phyloP scores from a whole-genome alignment of 352 stramenopile species.

The Pythium oligandrum region DNA sequence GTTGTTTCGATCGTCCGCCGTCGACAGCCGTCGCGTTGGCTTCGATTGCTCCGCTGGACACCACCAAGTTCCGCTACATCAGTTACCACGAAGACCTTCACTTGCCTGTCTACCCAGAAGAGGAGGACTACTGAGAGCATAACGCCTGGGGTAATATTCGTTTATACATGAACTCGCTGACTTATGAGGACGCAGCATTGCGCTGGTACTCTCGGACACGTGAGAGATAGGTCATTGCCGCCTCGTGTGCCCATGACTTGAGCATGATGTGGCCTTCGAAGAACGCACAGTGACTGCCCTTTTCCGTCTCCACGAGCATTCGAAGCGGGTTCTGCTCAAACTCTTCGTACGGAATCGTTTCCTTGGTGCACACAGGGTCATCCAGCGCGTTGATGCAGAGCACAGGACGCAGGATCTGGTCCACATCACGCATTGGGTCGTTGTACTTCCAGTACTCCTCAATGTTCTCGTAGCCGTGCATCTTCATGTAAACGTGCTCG shows the following conservation, averaged over 20 bases:
- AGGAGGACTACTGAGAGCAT: no score
- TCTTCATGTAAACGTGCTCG: conserved; percentile 72
- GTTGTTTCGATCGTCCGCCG: conserved; percentile 21
- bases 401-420: conserved; percentile 49
- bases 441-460: conserved; percentile 69
- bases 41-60: conserved; percentile 18
- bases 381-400: conserved; percentile 76
- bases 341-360: conserved; percentile 59
- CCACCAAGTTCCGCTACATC: conserved; percentile 22
- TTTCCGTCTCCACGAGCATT: conserved; percentile 49
- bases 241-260: conserved; percentile 62
- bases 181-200: no score
- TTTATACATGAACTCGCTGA: no score
- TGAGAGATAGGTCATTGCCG: conserved; percentile 62
- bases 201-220: conserved; percentile 37
- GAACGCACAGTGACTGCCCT: conserved; percentile 76
- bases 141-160: no score
- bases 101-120: neutral
- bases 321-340: conserved; percentile 44
- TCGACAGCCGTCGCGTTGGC: neutral
- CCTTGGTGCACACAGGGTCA: conserved; percentile 71
- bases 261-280: conserved; percentile 54
- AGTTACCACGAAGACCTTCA: conserved; percentile 18
- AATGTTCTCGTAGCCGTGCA: conserved; percentile 65
- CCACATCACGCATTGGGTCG: conserved; percentile 66